These are phyloP conservation scores for Brasilioporus rufonigricans DNA, from an alignment of 768 basidiomycete species.

Conservation along the genomic window DNA sequence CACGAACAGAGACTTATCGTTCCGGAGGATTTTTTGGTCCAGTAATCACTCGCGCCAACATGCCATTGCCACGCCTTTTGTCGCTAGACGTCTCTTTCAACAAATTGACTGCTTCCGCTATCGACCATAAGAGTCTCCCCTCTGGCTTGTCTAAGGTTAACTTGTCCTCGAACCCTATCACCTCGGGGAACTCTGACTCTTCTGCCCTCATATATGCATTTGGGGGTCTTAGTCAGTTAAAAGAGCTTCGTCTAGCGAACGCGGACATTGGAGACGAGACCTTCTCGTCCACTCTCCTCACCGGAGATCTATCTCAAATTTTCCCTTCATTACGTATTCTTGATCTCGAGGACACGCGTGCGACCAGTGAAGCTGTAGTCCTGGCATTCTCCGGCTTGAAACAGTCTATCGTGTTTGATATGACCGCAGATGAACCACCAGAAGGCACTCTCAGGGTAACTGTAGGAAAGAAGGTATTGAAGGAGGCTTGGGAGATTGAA, in stretches of 20 bases:
- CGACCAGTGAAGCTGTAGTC: conserved; percentile 45
- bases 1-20: conserved; percentile 27
- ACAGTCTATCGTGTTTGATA: conserved; percentile 53
- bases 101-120: conserved; percentile 50
- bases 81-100: conserved; percentile 68
- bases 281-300: conserved; percentile 38
- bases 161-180: conserved; percentile 67
- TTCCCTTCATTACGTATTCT: conserved; percentile 58
- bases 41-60: conserved; percentile 56
- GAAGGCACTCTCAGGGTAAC: conserved; percentile 53
- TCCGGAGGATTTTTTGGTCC: conserved; percentile 63
- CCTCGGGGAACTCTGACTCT: conserved; percentile 30
- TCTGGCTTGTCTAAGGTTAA: conserved; percentile 54
- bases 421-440: conserved; percentile 51
- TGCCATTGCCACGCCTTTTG: conserved; percentile 65
- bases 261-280: conserved; percentile 61
- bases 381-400: conserved; percentile 45
- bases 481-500: conserved; percentile 81
- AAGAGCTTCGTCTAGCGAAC: conserved; percentile 54
- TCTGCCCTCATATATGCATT: conserved; percentile 44
- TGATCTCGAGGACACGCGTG: conserved; percentile 66
- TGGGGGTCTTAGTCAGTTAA: conserved; percentile 47
- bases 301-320: conserved; percentile 12
- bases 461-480: conserved; percentile 67
- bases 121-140: conserved; percentile 57